Percentiles rank a stretch among this genome's conserved stretches.
These are phyloP conservation scores for Leishmania mexicana DNA, from an alignment of 208 protist genomes.

Conservation along the genomic window DNA sequence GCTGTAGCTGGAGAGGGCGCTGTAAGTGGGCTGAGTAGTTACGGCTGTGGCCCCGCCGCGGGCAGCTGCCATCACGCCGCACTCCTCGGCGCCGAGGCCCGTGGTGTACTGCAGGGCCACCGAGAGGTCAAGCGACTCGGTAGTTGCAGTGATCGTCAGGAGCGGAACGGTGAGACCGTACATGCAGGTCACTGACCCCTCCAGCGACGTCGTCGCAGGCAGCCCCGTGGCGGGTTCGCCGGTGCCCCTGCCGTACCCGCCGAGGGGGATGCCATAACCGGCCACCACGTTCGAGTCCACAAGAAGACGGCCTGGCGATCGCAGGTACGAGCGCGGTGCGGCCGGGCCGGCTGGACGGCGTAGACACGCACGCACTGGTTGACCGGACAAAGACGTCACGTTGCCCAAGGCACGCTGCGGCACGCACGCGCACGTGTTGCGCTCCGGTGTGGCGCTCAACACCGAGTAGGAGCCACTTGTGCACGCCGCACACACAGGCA, in stretches of 20 bases:
- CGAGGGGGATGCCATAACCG: conserved; percentile 8
- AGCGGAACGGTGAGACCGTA: conserved; percentile 19
- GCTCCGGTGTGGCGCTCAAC: conserved; percentile 16
- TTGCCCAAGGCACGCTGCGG: conserved; percentile 11
- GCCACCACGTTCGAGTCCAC: conserved; percentile 9
- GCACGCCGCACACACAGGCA: conserved; percentile 6
- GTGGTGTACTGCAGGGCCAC: conserved; percentile 24
- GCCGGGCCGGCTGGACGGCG: conserved; percentile 3
- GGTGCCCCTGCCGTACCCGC: conserved; percentile 15
- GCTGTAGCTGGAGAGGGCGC: conserved; percentile 1
- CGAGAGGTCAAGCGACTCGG: not conserved
- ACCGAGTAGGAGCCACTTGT: conserved; percentile 13
- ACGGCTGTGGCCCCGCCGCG: not conserved
- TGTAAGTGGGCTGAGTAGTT: conserved; percentile 19
- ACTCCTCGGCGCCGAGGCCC: conserved; percentile 23
- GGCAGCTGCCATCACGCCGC: conserved; percentile 12
- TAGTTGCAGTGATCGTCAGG: not conserved
- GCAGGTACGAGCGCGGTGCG: not conserved
- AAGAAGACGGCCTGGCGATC: conserved; percentile 1
- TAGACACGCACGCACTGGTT: not conserved
- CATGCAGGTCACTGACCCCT: conserved; percentile 2
- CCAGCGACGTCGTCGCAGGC: conserved; percentile 8
- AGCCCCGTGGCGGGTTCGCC: not conserved
- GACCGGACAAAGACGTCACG: not conserved
- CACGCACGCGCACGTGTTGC: conserved; percentile 22